Base-by-base conservation (phyloP, 2,329 filamentous ascomycete species). In the Penicillium griseofulvum region DNA sequence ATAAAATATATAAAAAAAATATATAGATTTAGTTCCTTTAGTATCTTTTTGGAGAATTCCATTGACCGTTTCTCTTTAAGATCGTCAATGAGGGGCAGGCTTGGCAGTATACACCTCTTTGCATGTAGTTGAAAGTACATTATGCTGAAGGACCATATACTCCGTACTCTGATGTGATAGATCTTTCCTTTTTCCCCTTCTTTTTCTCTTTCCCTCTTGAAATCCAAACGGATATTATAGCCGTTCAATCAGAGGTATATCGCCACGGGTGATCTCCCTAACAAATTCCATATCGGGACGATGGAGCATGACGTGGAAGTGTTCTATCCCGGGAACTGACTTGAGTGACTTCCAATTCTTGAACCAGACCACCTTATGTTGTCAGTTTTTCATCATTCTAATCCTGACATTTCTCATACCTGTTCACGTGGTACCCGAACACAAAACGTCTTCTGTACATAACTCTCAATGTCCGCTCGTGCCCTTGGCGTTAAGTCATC, bases 291-390 rank as follows among this genome's bases (percentile, higher is more conserved):
- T 78, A 64, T 93, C 86, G 1, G 91, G 87, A 63, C 90, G 81
- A 71, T 87, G 89, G 51, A 97, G 78, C 91, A 97, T 91, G 68
- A 97, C 87, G 73, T 97, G 93, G 68, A 97, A 94, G 71, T 97
- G 93, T 78, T 97, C 92, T 11, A 97, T 84, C 0, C 89, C 85
- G 65, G 91, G 85, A 28, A 97, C 84, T 24, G 88, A 94, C 77
- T 96, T 96, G 62, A 97, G 76, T 16, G 82, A 84, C 51, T 80
- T 83, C 91, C 91, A 96, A 68, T 97, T 97, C 78, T 89, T 95
- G 76, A 97, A 97, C 91, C 91, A 97, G 57, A 91, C 71, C 42
- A 89, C 83, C 78, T 81, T 81, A 70, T 17, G 26, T 16, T 7
- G 46, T 60, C 51, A 62, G 54, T 12, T 28, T 38, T 17, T n/a